Percentiles rank a stretch among this genome's conserved stretches.
Conservation (phyloP, 2,329 filamentous ascomycete species). For the Orbilia ellipsospora region DNA sequence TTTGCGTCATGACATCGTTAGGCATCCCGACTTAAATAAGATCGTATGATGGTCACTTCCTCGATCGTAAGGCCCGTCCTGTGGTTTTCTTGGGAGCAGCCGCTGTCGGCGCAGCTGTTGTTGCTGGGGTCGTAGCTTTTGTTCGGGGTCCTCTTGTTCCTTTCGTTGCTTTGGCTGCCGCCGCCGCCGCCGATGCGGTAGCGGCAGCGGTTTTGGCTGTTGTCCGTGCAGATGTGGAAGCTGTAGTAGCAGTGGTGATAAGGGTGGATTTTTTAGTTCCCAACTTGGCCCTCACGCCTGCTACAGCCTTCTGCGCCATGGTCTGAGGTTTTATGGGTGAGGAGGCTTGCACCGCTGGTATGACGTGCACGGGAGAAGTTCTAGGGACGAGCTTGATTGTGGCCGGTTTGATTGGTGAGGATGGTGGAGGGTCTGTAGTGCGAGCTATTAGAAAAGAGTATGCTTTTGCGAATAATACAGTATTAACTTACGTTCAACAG, state of each 20-base stretch:
- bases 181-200: constrained; percentile 15
- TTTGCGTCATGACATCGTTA: constrained; percentile 26
- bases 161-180: constrained; percentile 23
- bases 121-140: background rate
- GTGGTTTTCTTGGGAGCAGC: constrained; percentile 31
- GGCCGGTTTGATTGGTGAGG: constrained; percentile 31
- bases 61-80: constrained; percentile 42
- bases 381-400: constrained; percentile 44
- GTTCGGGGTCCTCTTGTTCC: background rate
- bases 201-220: constrained; percentile 28
- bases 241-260: background rate
- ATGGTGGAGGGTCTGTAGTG: constrained; percentile 6
- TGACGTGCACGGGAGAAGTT: constrained; percentile 29
- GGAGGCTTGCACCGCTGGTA: constrained; percentile 19
- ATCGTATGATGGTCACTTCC: constrained; percentile 24
- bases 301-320: constrained; percentile 41
- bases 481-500: constrained; percentile 16
- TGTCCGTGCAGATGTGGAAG: constrained; percentile 13
- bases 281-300: constrained; percentile 34
- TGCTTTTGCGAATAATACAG: background rate
- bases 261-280: constrained; percentile 15
- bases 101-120: background rate
- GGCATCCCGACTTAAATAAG: background rate
- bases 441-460: background rate
- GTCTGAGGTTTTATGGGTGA: constrained; percentile 38